phyloP scores from a whole-genome alignment of 1,284 basidiomycete genomes.

The Trichosporon inkin region DNA sequence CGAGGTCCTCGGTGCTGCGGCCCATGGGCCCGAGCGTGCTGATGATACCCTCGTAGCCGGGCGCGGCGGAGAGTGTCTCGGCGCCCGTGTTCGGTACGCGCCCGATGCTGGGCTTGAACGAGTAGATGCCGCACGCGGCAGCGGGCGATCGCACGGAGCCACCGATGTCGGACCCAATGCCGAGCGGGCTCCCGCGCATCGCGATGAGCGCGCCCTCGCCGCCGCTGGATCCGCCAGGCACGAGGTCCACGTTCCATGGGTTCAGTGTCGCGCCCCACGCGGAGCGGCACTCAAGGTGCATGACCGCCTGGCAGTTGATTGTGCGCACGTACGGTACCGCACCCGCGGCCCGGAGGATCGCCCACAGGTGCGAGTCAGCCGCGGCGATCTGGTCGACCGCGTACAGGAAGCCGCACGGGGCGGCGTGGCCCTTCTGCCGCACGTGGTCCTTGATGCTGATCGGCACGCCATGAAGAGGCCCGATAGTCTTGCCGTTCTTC shows the following conservation, averaged over 20 bases:
- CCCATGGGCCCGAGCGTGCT: conserved; percentile 59
- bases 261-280: conserved; percentile 41
- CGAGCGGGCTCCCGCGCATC: conserved; percentile 58
- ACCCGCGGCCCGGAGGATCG: conserved; percentile 64
- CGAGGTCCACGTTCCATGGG: conserved; percentile 45
- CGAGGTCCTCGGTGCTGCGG: conserved; percentile 57
- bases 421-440: conserved; percentile 43
- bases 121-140: conserved; percentile 43
- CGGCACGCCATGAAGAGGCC: conserved; percentile 62
- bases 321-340: conserved; percentile 71
- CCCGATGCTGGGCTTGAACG: conserved; percentile 42
- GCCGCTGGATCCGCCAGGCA: conserved; percentile 61
- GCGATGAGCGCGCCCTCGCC: conserved; percentile 64
- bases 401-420: conserved; percentile 18
- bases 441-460: conserved; percentile 58
- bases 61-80: conserved; percentile 19
- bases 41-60: conserved; percentile 37
- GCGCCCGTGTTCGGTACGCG: conserved; percentile 42
- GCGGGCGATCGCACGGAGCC: conserved; percentile 29
- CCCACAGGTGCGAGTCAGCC: conserved; percentile 24
- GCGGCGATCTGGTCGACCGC: conserved; percentile 15
- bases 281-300: conserved; percentile 23
- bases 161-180: conserved; percentile 56
- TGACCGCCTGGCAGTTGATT: conserved; percentile 55
- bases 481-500: conserved; percentile 54